phyloP scores from a whole-genome alignment of 352 stramenopile species.

The Phytopythium cucurbitacearum region DNA sequence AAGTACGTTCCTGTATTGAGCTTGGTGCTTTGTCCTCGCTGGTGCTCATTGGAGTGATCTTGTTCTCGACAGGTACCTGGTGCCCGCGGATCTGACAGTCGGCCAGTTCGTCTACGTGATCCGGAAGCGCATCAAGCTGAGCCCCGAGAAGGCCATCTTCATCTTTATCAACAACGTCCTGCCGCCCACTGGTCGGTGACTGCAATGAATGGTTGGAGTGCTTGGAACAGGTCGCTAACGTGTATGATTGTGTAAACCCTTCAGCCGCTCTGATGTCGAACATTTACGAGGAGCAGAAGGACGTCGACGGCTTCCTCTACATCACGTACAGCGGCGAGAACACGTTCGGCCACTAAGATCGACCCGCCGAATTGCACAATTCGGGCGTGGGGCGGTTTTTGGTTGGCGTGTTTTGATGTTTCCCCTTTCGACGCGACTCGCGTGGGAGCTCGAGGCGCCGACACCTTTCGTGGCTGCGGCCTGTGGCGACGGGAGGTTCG shows the following conservation, averaged over 20 bases:
- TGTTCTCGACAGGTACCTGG: conserved; percentile 80
- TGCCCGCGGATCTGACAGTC: conserved; percentile 95
- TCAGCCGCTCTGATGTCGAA: conserved; percentile 97
- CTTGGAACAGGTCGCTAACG: neutral
- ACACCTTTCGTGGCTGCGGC: too few relatives aligned
- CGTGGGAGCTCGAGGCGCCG: neutral
- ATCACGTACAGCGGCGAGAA: conserved; percentile 99
- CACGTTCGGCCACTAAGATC: conserved; percentile 92
- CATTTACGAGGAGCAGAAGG: conserved; percentile 99
- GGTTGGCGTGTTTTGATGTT: conserved; percentile 9
- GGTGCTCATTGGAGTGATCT: neutral
- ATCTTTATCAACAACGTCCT: conserved; percentile 99
- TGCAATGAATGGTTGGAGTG: conserved; percentile 6
- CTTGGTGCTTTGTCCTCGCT: neutral
- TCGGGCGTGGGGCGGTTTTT: conserved; percentile 25
- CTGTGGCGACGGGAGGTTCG: too few relatives aligned
- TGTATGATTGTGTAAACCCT: conserved; percentile 1
- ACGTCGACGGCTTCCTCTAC: conserved; percentile 99
- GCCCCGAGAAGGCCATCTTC: conserved; percentile 97
- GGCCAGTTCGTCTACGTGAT: conserved; percentile 99
- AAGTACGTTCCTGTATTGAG: conserved; percentile 65
- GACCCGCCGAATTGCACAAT: conserved; percentile 4
- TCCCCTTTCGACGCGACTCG: neutral
- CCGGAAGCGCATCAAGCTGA: conserved; percentile 98
- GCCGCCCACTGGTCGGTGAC: conserved; percentile 86